Conservation (phyloP, 176 grass and related monocot genomes). For the Miscanthus lutarioriparius region DNA sequence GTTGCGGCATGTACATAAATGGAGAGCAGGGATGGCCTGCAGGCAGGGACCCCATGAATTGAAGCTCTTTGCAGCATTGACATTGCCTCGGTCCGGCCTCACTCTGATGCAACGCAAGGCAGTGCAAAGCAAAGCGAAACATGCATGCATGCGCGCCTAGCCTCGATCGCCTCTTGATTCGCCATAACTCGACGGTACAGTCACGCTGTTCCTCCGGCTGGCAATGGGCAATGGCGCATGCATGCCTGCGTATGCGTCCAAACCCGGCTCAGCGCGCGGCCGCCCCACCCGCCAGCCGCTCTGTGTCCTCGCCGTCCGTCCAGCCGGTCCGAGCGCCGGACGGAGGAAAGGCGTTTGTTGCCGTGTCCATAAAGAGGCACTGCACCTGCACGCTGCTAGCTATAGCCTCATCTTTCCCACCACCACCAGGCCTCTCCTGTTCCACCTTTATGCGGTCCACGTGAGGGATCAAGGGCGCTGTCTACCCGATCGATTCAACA, state of each 20-base stretch:
- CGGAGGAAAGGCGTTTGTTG: slow-evolving; percentile 21
- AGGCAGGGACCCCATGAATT: slow-evolving; percentile 1
- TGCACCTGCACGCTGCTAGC: background rate
- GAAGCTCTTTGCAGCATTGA: background rate
- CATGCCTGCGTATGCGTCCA: background rate
- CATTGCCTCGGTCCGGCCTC: background rate
- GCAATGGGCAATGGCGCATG: background rate
- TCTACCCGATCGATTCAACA: background rate
- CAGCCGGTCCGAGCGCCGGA: background rate
- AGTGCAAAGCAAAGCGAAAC: too few species aligned
- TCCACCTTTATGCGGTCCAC: slow-evolving; percentile 38
- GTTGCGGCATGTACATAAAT: slow-evolving; percentile 11
- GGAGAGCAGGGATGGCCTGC: background rate
- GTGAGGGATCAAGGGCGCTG: background rate
- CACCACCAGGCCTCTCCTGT: slow-evolving; percentile 29
- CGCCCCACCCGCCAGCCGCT: too few species aligned
- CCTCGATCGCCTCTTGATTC: slow-evolving; percentile 11
- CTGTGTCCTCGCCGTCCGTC: background rate
- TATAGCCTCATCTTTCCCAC: too few species aligned
- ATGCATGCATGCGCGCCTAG: background rate
- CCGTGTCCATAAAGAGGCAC: slow-evolving; percentile 35
- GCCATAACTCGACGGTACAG: slow-evolving; percentile 32
- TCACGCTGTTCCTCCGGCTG: background rate
- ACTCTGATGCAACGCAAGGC: slow-evolving; percentile 7
- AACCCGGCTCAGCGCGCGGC: background rate